Evolutionary conservation across 495 filamentous ascomycete genomes (phyloP).

Genomic region (Thermothielavioides terrestris): DNA sequence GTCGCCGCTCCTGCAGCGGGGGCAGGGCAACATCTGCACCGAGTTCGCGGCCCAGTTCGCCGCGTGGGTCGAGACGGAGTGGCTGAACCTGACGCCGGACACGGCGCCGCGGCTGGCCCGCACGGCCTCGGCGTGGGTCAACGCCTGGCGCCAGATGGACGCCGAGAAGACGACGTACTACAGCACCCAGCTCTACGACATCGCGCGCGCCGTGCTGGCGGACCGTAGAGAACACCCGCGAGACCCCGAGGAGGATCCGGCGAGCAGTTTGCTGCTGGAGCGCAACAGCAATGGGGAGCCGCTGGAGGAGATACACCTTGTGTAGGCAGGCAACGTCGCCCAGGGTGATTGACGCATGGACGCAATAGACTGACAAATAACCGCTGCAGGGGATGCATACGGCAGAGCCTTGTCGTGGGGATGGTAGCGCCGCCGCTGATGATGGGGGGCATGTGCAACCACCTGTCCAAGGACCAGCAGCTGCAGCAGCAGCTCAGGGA

Average conservation of each 20-base stretch:
- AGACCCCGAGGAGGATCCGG: neutral
- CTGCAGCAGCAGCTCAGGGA: neutral
- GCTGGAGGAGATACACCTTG: neutral
- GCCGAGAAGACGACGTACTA: neutral
- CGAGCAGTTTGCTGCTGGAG: neutral
- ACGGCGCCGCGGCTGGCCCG: neutral
- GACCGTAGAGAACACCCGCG: neutral
- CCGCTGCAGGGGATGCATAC: neutral
- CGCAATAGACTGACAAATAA: too few relatives aligned
- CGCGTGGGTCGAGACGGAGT: neutral
- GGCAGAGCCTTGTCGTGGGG: neutral
- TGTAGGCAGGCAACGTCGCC: too few relatives aligned
- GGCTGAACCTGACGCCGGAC: neutral
- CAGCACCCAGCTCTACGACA: neutral
- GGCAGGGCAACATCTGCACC: neutral
- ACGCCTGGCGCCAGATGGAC: neutral
- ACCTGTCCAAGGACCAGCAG: neutral
- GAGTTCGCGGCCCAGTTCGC: slow-evolving; percentile 1
- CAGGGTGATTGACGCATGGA: too few relatives aligned
- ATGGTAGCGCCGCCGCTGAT: neutral
- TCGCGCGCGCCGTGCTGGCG: neutral
- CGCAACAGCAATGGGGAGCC: neutral
- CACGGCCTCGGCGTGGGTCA: neutral
- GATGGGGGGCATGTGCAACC: neutral
- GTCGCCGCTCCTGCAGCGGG: neutral